phyloP scores from a whole-genome alignment of 2,329 filamentous ascomycete genomes.

The Curvularia sp. region DNA sequence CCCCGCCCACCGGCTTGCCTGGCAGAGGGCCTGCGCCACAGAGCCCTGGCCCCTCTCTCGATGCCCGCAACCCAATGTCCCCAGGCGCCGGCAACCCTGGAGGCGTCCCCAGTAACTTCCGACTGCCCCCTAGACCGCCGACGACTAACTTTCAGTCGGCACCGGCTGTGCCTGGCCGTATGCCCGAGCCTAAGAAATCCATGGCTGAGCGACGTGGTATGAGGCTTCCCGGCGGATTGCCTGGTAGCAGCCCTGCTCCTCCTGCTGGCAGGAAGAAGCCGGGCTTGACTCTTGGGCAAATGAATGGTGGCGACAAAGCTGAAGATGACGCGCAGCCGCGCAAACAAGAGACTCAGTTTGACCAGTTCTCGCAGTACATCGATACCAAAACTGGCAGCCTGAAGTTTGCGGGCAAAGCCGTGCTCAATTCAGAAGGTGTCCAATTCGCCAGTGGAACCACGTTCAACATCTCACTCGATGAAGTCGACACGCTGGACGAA shows the following conservation, averaged over 20 bases:
- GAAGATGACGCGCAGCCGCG: slow-evolving; percentile 33
- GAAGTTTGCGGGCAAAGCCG: slow-evolving; percentile 90
- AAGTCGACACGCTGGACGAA: slow-evolving; percentile 91
- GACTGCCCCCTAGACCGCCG: slow-evolving; percentile 53
- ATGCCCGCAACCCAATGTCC: slow-evolving; percentile 32
- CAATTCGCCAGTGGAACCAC: slow-evolving; percentile 89
- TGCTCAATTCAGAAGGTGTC: slow-evolving; percentile 86
- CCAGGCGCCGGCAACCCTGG: slow-evolving; percentile 38
- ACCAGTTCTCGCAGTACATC: slow-evolving; percentile 80
- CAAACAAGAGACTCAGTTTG: slow-evolving; percentile 59
- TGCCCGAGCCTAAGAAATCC: slow-evolving; percentile 63
- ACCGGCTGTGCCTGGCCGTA: slow-evolving; percentile 56
- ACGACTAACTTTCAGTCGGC: slow-evolving; percentile 57
- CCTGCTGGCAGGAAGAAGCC: slow-evolving; percentile 52
- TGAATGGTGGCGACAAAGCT: slow-evolving; percentile 47
- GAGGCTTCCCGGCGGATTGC: slow-evolving; percentile 68
- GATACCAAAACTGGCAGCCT: slow-evolving; percentile 91
- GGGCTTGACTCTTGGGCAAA: slow-evolving; percentile 54
- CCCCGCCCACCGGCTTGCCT: slow-evolving; percentile 51
- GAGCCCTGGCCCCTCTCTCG: slow-evolving; percentile 35
- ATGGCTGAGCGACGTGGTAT: slow-evolving; percentile 72
- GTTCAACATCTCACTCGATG: slow-evolving; percentile 93
- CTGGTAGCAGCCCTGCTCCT: slow-evolving; percentile 57
- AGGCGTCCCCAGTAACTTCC: slow-evolving; percentile 55
- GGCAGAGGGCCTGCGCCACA: slow-evolving; percentile 37